Conservation (phyloP, 164 flowering plant genomes). For the Chimonanthus salicifolius region DNA sequence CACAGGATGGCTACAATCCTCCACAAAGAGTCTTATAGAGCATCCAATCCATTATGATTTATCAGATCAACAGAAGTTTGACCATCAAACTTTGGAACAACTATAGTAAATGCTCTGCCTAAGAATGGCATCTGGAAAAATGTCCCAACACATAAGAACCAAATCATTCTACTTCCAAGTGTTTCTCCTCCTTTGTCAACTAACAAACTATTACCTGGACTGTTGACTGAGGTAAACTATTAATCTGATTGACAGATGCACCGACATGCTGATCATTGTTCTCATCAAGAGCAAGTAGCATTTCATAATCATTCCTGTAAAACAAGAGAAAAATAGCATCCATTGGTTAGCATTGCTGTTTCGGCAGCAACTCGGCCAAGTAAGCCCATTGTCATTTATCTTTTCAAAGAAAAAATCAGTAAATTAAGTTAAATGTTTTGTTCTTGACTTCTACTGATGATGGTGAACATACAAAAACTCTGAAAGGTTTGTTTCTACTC, state of each 20-base stretch:
- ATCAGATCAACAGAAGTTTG: too few species aligned
- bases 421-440: too few species aligned
- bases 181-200: background rate
- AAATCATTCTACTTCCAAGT: background rate
- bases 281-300: slow-evolving; percentile 87
- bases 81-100: background rate
- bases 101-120: background rate
- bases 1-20: background rate
- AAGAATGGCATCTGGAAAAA: background rate
- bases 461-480: too few species aligned
- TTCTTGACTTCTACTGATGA: too few species aligned
- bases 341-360: background rate
- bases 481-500: too few species aligned
- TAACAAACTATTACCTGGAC: slow-evolving; percentile 50
- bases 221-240: slow-evolving; percentile 65
- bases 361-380: too few species aligned
- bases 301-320: slow-evolving; percentile 87
- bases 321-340: background rate
- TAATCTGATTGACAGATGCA: slow-evolving; percentile 57
- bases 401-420: too few species aligned
- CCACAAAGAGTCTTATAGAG: background rate
- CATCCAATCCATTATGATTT: background rate
- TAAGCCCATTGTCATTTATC: too few species aligned
- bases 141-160: background rate
- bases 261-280: slow-evolving; percentile 61